These are phyloP conservation scores for Phyllosticta citribraziliensis DNA, from an alignment of 2,329 filamentous ascomycete genomes.

Conservation along the genomic window DNA sequence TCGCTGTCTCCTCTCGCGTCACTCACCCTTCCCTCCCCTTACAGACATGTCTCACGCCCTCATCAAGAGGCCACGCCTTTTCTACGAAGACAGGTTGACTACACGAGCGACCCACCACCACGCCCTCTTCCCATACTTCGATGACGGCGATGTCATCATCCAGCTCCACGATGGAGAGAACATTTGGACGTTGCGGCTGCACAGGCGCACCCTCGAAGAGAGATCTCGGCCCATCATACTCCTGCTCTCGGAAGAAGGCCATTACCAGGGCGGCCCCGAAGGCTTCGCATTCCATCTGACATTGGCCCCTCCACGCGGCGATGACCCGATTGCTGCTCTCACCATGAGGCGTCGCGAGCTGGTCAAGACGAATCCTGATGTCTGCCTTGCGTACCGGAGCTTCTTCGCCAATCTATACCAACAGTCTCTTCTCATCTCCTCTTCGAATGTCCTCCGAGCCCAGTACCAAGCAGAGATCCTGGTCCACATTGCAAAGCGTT, in stretches of 20 bases:
- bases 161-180: no score
- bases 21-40: no score
- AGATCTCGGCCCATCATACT: background rate
- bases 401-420: background rate
- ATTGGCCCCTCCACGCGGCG: background rate
- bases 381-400: background rate
- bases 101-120: no score
- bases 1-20: no score
- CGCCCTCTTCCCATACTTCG: constrained; percentile 13
- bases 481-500: background rate
- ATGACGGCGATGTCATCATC: constrained; percentile 15
- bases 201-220: background rate
- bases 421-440: background rate
- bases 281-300: background rate
- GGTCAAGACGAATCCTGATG: background rate
- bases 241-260: background rate
- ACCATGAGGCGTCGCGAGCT: background rate
- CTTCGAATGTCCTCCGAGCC: background rate
- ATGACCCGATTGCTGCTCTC: background rate
- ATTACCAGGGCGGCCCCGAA: background rate
- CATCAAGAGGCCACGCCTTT: no score
- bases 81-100: no score
- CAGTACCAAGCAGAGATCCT: background rate
- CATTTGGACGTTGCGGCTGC: background rate
- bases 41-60: no score